Evolutionary conservation across 495 filamentous ascomycete species (phyloP).

Genomic region (Tuber magnatum): DNA sequence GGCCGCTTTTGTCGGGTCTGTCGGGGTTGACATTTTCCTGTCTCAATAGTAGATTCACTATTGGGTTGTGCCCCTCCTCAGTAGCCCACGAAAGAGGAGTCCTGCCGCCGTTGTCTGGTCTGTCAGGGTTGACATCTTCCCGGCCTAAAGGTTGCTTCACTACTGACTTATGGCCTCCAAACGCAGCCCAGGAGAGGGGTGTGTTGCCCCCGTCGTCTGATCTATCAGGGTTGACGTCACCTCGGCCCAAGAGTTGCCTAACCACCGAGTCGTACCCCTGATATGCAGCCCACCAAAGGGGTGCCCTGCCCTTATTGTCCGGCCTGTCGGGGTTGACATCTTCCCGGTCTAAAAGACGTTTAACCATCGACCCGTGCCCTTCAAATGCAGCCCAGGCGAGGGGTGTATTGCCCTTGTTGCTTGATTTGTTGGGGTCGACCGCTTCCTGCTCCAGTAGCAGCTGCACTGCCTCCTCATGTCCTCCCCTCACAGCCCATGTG

Average conservation of each 20-base stretch:
- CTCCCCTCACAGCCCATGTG: too few relatives aligned
- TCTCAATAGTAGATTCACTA: slow-evolving; percentile 32
- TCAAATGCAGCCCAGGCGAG: too few relatives aligned
- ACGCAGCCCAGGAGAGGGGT: slow-evolving; percentile 44
- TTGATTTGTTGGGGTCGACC: too few relatives aligned
- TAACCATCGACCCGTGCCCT: not conserved
- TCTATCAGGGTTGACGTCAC: slow-evolving; percentile 11
- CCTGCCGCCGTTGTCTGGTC: slow-evolving; percentile 13
- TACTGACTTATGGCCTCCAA: slow-evolving; percentile 42
- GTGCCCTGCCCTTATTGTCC: slow-evolving; percentile 19
- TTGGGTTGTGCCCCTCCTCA: slow-evolving; percentile 29
- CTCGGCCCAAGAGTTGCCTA: slow-evolving; percentile 24
- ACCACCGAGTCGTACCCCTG: slow-evolving; percentile 38
- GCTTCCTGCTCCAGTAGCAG: too few relatives aligned
- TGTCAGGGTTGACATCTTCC: slow-evolving; percentile 9
- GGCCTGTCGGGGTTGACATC: slow-evolving; percentile 33
- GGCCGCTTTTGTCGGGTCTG: too few relatives aligned
- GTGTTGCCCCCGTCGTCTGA: slow-evolving; percentile 18
- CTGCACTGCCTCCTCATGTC: too few relatives aligned
- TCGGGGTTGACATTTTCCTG: too few relatives aligned
- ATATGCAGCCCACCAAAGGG: slow-evolving; percentile 37
- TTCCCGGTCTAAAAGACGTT: slow-evolving; percentile 15
- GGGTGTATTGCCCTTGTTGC: too few relatives aligned
- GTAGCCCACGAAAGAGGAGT: slow-evolving; percentile 40
- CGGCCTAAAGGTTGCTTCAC: slow-evolving; percentile 18